Evolutionary conservation across 768 basidiomycete genomes (phyloP).

Genomic region (Hirschioporus abietinus): DNA sequence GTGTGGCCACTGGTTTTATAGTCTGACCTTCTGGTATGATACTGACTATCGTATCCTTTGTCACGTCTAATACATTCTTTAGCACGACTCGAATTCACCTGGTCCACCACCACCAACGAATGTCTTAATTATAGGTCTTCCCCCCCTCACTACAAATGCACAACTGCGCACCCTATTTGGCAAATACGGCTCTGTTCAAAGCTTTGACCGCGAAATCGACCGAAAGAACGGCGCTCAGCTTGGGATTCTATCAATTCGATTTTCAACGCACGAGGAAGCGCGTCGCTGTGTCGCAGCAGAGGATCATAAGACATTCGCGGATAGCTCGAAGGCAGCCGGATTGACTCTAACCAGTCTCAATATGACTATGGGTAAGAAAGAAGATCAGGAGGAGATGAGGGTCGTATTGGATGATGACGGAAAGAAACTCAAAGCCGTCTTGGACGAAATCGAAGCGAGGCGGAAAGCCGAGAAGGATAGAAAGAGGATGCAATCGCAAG

Average conservation of each 20-base stretch:
- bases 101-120: constrained; percentile 69
- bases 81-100: constrained; percentile 74
- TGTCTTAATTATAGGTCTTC: constrained; percentile 68
- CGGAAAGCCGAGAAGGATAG: constrained; percentile 42
- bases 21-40: neutral
- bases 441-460: constrained; percentile 55
- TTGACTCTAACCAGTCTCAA: neutral
- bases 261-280: constrained; percentile 59
- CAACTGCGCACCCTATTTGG: constrained; percentile 64
- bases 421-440: constrained; percentile 51
- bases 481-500: constrained; percentile 33
- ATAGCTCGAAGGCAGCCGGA: constrained; percentile 28
- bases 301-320: constrained; percentile 57
- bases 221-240: constrained; percentile 74
- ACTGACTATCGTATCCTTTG: neutral
- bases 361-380: constrained; percentile 31
- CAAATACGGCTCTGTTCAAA: constrained; percentile 52
- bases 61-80: constrained; percentile 4
- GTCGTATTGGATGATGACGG: constrained; percentile 82
- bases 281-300: constrained; percentile 57
- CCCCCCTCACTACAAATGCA: constrained; percentile 62
- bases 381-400: constrained; percentile 46
- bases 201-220: constrained; percentile 78
- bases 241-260: constrained; percentile 77
- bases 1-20: constrained; percentile 19